These are phyloP conservation scores for Hydnomerulius pinastri DNA, from an alignment of 768 basidiomycete species.

Conservation along the genomic window DNA sequence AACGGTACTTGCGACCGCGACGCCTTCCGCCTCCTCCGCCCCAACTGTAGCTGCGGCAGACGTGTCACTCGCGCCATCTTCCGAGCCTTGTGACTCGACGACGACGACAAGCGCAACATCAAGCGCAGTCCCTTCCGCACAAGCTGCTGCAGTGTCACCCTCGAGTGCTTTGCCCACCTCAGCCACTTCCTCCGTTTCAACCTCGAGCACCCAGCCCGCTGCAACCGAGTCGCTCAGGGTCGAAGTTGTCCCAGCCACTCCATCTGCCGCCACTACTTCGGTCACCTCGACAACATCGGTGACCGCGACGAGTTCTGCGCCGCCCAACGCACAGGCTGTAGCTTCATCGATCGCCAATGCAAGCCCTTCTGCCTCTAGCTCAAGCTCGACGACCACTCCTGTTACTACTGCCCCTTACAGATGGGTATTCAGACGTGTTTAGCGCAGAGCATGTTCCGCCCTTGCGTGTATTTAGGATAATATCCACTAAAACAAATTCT, in stretches of 20 bases:
- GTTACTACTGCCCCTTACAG: slow-evolving; percentile 36
- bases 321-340: slow-evolving; percentile 15
- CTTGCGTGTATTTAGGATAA: background rate
- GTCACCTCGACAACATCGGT: background rate
- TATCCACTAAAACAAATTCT: too few relatives aligned
- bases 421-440: slow-evolving; percentile 36
- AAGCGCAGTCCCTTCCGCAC: background rate
- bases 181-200: background rate
- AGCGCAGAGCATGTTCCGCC: background rate
- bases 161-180: slow-evolving; percentile 1
- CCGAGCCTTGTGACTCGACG: slow-evolving; percentile 5
- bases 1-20: slow-evolving; percentile 17
- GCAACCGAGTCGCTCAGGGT: slow-evolving; percentile 20
- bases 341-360: slow-evolving; percentile 22
- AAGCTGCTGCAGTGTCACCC: background rate
- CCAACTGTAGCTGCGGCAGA: slow-evolving; percentile 18
- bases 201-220: background rate
- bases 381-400: slow-evolving; percentile 1
- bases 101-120: too few relatives aligned
- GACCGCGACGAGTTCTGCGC: slow-evolving; percentile 2
- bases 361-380: background rate
- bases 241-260: slow-evolving; percentile 17
- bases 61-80: slow-evolving; percentile 10
- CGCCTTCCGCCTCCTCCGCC: slow-evolving; percentile 7
- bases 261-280: background rate